These are phyloP conservation scores for Metarhizium humberi DNA, from an alignment of 2,329 filamentous ascomycete species.

Conservation along the genomic window DNA sequence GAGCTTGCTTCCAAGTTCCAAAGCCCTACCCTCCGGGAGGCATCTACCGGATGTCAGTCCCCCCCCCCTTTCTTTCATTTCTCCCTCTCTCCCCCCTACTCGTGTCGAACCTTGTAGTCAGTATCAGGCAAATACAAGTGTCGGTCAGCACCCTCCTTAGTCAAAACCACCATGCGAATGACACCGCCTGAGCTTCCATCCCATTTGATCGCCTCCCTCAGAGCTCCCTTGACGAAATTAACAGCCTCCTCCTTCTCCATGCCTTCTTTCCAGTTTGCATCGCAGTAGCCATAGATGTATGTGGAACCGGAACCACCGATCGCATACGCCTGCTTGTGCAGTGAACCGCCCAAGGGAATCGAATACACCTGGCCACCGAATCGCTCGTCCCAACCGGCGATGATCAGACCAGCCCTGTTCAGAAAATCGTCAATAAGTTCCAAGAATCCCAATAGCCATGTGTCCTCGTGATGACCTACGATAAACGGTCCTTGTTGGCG, in stretches of 20 bases:
- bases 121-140: conserved; percentile 94
- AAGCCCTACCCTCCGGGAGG: neutral
- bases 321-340: conserved; percentile 94
- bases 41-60: neutral
- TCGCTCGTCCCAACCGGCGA: conserved; percentile 93
- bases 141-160: conserved; percentile 77
- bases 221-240: conserved; percentile 81
- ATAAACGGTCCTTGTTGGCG: conserved; percentile 87
- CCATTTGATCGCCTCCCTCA: conserved; percentile 97
- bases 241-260: conserved; percentile 92
- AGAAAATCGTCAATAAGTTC: conserved; percentile 8
- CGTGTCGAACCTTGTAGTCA: conserved; percentile 66
- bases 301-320: conserved; percentile 96
- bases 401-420: conserved; percentile 83
- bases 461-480: conserved; percentile 44
- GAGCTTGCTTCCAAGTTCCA: neutral
- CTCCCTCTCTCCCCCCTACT: conserved; percentile 30
- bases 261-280: conserved; percentile 87
- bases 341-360: conserved; percentile 88
- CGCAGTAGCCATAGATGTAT: conserved; percentile 99
- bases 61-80: conserved; percentile 12
- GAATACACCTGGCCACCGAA: conserved; percentile 97
- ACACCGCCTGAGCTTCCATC: conserved; percentile 97
- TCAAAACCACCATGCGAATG: conserved; percentile 95
- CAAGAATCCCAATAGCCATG: neutral